A percentile compares a stretch with the other conserved stretches of the same genome.
These are phyloP conservation scores for Tolypocladium album DNA, from an alignment of 2,329 filamentous ascomycete species.

Conservation along the genomic window DNA sequence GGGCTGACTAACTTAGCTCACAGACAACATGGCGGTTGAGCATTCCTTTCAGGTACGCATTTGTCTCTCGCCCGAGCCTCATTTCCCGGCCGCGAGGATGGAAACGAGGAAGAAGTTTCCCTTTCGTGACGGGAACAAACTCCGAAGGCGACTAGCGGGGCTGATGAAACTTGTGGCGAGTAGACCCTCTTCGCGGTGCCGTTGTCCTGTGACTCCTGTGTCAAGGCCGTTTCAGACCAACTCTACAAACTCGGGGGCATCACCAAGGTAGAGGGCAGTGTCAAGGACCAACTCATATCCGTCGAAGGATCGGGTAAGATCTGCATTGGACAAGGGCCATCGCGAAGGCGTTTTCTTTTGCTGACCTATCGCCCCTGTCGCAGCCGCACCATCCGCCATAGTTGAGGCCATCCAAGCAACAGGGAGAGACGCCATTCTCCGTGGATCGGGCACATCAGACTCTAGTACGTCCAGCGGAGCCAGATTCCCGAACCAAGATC, in stretches of 20 bases:
- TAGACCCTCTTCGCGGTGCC: conserved; percentile 93
- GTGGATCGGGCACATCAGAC: conserved; percentile 77
- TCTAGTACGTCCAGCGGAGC: conserved; percentile 42
- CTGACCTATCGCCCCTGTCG: not conserved
- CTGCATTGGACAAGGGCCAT: not conserved
- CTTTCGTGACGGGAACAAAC: not conserved
- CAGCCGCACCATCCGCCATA: conserved; percentile 77
- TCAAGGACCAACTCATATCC: conserved; percentile 73
- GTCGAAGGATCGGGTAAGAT: conserved; percentile 68
- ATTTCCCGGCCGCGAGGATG: not conserved
- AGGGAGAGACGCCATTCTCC: conserved; percentile 86
- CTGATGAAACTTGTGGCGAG: conserved; percentile 25
- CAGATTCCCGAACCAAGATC: conserved; percentile 1
- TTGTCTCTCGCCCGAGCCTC: conserved; percentile 8
- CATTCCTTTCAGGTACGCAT: conserved; percentile 34
- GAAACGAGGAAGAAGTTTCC: not conserved
- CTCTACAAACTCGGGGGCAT: conserved; percentile 71
- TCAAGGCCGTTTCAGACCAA: conserved; percentile 74
- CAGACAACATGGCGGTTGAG: conserved; percentile 29
- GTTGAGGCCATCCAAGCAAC: conserved; percentile 81
- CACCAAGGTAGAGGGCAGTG: conserved; percentile 68
- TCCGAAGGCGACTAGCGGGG: not conserved
- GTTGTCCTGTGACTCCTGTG: conserved; percentile 81
- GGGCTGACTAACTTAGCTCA: conserved; percentile 3
- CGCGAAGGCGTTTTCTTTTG: not conserved